Conservation (phyloP, 176 grass and related monocot genomes). For the Avena atlantica region DNA sequence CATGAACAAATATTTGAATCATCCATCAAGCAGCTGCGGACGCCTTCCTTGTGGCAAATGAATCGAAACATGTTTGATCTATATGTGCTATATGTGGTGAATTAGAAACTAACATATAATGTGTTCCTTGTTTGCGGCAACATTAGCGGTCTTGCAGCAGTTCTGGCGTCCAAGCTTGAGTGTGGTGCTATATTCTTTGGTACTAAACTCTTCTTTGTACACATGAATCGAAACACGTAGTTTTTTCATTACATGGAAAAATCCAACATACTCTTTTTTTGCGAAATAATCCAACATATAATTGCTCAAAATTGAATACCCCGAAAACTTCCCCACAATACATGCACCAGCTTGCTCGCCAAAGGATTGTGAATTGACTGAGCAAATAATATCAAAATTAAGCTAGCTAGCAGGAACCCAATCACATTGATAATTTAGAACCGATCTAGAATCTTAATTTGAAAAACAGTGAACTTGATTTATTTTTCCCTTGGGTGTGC, state of each 20-base stretch:
- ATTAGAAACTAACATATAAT: neutral
- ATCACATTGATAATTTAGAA: slow-evolving; percentile 13
- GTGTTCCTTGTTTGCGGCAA: no score
- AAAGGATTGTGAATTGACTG: neutral
- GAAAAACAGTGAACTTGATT: slow-evolving; percentile 10
- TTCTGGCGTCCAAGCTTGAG: no score
- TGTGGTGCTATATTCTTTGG: no score
- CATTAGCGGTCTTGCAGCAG: no score
- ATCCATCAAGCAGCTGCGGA: no score
- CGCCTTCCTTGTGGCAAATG: no score
- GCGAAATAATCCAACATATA: neutral
- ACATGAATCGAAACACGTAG: no score
- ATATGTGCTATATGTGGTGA: neutral
- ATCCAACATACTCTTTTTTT: no score
- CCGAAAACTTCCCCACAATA: neutral
- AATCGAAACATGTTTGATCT: neutral
- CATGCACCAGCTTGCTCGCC: neutral
- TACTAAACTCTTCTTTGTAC: no score
- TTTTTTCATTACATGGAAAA: no score
- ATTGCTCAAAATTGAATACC: neutral
- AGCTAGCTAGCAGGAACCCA: slow-evolving; percentile 1
- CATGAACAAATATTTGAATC: no score
- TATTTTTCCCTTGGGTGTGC: neutral
- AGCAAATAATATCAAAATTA: neutral
- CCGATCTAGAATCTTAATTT: slow-evolving; percentile 22